phyloP scores from a whole-genome alignment of 495 filamentous ascomycete genomes.

The Penicillium egyptiacum region DNA sequence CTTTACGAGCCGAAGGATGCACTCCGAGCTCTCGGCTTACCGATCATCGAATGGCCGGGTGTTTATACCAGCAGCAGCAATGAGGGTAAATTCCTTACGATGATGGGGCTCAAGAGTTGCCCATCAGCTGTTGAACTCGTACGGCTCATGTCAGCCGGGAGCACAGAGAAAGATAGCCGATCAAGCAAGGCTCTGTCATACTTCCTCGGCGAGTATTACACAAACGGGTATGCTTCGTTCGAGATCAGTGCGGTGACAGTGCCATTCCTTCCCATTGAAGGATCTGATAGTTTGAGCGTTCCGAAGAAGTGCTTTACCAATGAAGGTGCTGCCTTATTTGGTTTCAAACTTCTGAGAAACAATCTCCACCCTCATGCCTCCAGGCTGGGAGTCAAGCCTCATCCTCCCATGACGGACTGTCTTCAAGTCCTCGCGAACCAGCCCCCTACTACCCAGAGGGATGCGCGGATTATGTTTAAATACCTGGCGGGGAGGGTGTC shows the following conservation, averaged over 20 bases:
- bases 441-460: constrained; percentile 63
- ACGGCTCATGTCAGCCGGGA: constrained; percentile 66
- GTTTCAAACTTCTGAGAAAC: constrained; percentile 70
- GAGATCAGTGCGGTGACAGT: constrained; percentile 55
- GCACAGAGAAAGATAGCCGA: constrained; percentile 54
- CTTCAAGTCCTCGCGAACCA: constrained; percentile 64
- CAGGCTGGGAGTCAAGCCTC: constrained; percentile 78
- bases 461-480: constrained; percentile 69
- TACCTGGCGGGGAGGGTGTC: constrained; percentile 77
- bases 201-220: constrained; percentile 73
- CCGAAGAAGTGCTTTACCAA: constrained; percentile 83
- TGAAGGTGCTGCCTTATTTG: constrained; percentile 69
- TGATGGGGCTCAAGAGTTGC: constrained; percentile 66
- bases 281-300: constrained; percentile 59
- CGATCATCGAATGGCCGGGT: constrained; percentile 83
- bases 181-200: constrained; percentile 74
- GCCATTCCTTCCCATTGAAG: constrained; percentile 73
- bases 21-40: constrained; percentile 67
- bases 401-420: constrained; percentile 76
- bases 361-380: constrained; percentile 73
- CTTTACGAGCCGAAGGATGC: constrained; percentile 79
- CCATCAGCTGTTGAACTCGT: constrained; percentile 72
- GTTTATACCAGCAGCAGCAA: constrained; percentile 57
- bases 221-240: constrained; percentile 68
- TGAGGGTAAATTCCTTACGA: constrained; percentile 71